Conservation (phyloP, 2,329 filamentous ascomycete species). For the Fusarium piperis region DNA sequence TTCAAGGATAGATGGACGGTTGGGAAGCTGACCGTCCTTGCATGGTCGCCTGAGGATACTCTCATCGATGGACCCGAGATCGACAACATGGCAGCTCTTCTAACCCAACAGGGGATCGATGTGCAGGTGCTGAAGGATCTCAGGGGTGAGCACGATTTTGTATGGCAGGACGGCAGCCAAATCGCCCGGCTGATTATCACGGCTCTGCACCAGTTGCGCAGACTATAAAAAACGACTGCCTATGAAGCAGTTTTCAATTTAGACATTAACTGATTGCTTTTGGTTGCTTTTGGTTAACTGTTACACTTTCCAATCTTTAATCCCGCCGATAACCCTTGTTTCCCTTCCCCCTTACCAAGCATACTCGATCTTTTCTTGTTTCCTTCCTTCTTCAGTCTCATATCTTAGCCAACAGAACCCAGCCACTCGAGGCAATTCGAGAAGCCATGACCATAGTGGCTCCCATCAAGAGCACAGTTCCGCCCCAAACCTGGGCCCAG, state of each 20-base stretch:
- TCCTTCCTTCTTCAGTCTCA: conserved; percentile 24
- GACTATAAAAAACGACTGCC: not conserved
- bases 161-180: conserved; percentile 69
- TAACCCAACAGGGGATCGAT: conserved; percentile 53
- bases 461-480: conserved; percentile 50
- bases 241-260: conserved; percentile 2
- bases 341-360: not conserved
- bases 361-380: not conserved
- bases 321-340: not conserved
- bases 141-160: conserved; percentile 68
- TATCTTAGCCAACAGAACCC: conserved; percentile 49
- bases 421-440: conserved; percentile 50
- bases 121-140: conserved; percentile 53
- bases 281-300: conserved; percentile 3
- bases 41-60: conserved; percentile 58
- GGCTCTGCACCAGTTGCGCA: conserved; percentile 36
- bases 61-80: conserved; percentile 67
- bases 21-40: conserved; percentile 52
- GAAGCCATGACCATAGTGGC: conserved; percentile 46
- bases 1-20: conserved; percentile 54
- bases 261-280: conserved; percentile 26
- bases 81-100: conserved; percentile 61
- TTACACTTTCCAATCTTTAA: not conserved
- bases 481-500: conserved; percentile 60
- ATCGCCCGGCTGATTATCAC: conserved; percentile 59